A percentile compares a stretch with the other conserved stretches of the same genome.
Evolutionary conservation across 208 protist species (phyloP).

Genomic region (Strigomonas culicis): DNA sequence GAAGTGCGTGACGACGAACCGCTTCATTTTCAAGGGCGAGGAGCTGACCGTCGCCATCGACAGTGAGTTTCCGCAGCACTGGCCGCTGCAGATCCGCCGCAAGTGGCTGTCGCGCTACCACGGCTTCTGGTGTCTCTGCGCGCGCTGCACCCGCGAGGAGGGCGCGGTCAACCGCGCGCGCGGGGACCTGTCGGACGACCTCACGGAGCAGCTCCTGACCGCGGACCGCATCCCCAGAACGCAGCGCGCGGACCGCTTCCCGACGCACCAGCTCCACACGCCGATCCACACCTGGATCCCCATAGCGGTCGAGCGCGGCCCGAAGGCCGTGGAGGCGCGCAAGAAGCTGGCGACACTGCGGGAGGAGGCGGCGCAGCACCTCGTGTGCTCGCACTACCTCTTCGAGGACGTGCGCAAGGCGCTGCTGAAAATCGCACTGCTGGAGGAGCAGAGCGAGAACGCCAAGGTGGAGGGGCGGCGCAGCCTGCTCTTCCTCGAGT

Average conservation of each 20-base stretch:
- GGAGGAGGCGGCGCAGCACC: slow-evolving; percentile 17
- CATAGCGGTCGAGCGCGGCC: background rate
- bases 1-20: slow-evolving; percentile 26
- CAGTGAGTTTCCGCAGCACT: slow-evolving; percentile 39
- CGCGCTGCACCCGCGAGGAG: slow-evolving; percentile 34
- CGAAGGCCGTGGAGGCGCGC: slow-evolving; percentile 2
- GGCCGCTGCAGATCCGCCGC: slow-evolving; percentile 41
- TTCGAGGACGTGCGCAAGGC: slow-evolving; percentile 38
- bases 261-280: slow-evolving; percentile 36
- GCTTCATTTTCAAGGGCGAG: slow-evolving; percentile 52
- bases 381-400: slow-evolving; percentile 38
- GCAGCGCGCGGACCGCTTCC: slow-evolving; percentile 17
- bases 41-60: slow-evolving; percentile 37
- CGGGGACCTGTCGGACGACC: slow-evolving; percentile 35
- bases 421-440: slow-evolving; percentile 16
- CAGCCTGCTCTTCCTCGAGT: slow-evolving; percentile 35
- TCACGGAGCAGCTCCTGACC: slow-evolving; percentile 39
- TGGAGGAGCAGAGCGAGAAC: slow-evolving; percentile 11
- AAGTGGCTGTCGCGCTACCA: slow-evolving; percentile 44
- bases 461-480: slow-evolving; percentile 10
- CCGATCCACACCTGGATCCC: slow-evolving; percentile 23
- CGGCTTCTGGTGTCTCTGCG: slow-evolving; percentile 35
- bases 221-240: slow-evolving; percentile 21
- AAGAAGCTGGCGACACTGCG: slow-evolving; percentile 9
- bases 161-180: slow-evolving; percentile 22